Base-by-base conservation (phyloP, 2,329 filamentous ascomycete species). In the Talaromyces marneffei region DNA sequence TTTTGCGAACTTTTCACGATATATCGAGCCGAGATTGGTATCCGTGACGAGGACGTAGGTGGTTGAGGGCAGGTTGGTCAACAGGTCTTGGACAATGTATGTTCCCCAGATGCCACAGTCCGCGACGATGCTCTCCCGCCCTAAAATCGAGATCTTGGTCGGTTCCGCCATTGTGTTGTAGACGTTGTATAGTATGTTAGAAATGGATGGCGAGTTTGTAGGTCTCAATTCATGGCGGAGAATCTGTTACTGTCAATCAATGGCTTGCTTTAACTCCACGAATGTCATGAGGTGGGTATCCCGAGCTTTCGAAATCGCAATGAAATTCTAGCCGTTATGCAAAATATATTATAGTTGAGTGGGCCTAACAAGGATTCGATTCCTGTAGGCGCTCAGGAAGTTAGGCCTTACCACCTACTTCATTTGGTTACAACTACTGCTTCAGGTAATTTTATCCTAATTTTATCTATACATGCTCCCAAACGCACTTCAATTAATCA, bases 1-100 rank as follows among this genome's bases (percentile, higher is more conserved):
- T 63, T 83, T 78, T 71, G 86, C 77, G 75, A 99, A 97, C 29
- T 80, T 73, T n/a, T 90, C 86, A 0, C 92, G 87, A 75, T 97
- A 97, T 68, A 87, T 83, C 23, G 87, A 83, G 64, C 84, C 85
- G 64, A 99, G 85, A 73, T 97, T 97, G 50, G 92, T 96, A 78
- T 99, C 94, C 75, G 94, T 97, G 70, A 99, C 90, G 64, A 99
- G 87, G 62, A 97, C 89, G 74, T 97, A 99, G 64, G 93, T 97
- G 18, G 92, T 95, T 20, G 92, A 94, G 56, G 84, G 77, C 63
- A 94, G 81, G 72, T 88, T 90, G 60, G 83, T 78, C 65, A 97
- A 81, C 61, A 99, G 83, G 76, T 99, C 93, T 67, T 87, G 78
- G 58, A 87, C 86, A 65, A 97, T 87, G 73, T 90, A 94, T 71